These are phyloP conservation scores for Lachancea cidri DNA, from an alignment of 805 yeast genomes.

Conservation along the genomic window DNA sequence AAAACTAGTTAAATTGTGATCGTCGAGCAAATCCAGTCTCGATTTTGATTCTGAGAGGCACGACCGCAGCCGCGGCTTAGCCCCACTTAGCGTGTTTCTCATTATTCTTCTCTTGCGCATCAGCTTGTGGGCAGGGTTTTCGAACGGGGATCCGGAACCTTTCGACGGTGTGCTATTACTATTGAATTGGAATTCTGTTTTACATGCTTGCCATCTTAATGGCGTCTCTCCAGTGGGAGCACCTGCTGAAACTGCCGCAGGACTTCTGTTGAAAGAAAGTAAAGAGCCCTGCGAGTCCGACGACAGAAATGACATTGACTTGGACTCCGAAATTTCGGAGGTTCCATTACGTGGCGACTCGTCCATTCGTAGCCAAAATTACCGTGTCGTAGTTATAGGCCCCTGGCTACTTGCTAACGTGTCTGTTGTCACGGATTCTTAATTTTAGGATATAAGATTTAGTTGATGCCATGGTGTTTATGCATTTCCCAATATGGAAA, in stretches of 20 bases:
- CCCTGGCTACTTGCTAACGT: too few species aligned
- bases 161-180: constrained; percentile 32
- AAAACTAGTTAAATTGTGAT: constrained; percentile 24
- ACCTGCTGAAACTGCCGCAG: constrained; percentile 2
- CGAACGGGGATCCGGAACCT: constrained; percentile 12
- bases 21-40: constrained; percentile 30
- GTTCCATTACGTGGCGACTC: background rate
- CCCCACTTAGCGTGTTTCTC: constrained; percentile 20
- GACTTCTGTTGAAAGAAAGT: constrained; percentile 3
- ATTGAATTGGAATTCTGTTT: constrained; percentile 25
- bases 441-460: background rate
- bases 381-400: too few species aligned
- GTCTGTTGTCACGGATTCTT: background rate
- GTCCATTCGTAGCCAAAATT: background rate
- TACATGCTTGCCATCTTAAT: constrained; percentile 26
- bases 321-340: background rate
- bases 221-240: constrained; percentile 10
- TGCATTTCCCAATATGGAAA: constrained; percentile 6
- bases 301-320: constrained; percentile 6
- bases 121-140: constrained; percentile 6
- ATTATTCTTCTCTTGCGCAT: constrained; percentile 5
- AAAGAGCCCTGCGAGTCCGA: constrained; percentile 2
- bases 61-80: constrained; percentile 26
- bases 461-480: background rate
- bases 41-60: constrained; percentile 22